phyloP scores from a whole-genome alignment of 1,139 yeast species.

The Blastobotrys illinoisensis region DNA sequence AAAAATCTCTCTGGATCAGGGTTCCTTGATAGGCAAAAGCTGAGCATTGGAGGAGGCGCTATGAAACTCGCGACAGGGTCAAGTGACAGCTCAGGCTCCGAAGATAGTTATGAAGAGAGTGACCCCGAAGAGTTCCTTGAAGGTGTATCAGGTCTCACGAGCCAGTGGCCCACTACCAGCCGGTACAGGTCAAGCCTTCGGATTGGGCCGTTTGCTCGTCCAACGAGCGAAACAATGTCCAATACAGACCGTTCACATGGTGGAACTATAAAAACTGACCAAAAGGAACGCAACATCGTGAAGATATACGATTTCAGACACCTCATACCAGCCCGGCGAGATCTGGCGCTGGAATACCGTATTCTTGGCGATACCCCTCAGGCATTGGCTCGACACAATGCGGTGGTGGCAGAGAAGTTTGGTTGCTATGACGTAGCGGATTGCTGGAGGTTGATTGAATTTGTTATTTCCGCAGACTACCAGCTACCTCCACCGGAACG shows the following conservation, averaged over 20 bases:
- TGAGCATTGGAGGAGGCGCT: neutral
- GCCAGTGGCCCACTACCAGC: conserved; percentile 5
- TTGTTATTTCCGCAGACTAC: conserved; percentile 7
- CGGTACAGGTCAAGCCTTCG: conserved; percentile 5
- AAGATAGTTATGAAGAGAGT: conserved; percentile 2
- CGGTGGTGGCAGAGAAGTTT: conserved; percentile 61
- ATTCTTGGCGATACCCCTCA: conserved; percentile 64
- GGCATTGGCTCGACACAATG: conserved; percentile 61
- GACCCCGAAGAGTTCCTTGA: neutral
- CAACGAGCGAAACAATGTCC: conserved; percentile 12
- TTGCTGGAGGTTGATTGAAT: conserved; percentile 60
- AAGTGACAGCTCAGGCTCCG: conserved; percentile 1
- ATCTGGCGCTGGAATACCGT: conserved; percentile 70
- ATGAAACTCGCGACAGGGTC: neutral
- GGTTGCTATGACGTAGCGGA: conserved; percentile 62
- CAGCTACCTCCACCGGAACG: neutral
- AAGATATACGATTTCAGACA: conserved; percentile 61
- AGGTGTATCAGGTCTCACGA: conserved; percentile 3
- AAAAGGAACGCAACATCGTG: conserved; percentile 44
- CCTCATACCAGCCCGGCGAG: conserved; percentile 70
- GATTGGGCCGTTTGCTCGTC: conserved; percentile 4
- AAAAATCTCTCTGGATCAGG: neutral
- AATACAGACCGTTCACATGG: conserved; percentile 13
- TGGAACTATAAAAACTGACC: conserved; percentile 7
- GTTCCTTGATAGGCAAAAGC: neutral